A percentile compares a stretch with the other conserved stretches of the same genome.
phyloP scores from a whole-genome alignment of 331 rosid genomes.

The Malus hybrid region DNA sequence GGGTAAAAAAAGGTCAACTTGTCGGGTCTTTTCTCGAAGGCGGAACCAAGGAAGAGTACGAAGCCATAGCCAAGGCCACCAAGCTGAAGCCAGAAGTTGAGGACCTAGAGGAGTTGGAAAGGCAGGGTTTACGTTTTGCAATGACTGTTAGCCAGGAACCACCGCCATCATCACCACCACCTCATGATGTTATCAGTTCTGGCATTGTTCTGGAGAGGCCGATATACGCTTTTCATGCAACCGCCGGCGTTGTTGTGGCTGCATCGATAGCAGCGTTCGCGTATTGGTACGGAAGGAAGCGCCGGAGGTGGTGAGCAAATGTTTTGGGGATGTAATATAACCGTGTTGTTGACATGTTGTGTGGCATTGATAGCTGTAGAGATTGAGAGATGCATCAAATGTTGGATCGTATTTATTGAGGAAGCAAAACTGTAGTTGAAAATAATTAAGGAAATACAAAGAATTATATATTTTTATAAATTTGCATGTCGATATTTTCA shows the following conservation, averaged over 20 bases:
- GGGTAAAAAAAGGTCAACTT: conserved; percentile 75
- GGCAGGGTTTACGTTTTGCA: conserved; percentile 76
- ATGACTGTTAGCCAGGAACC: conserved; percentile 46
- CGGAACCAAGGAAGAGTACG: conserved; percentile 72
- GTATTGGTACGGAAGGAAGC: conserved; percentile 75
- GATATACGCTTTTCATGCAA: conserved; percentile 63
- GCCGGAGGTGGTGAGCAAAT: conserved; percentile 67
- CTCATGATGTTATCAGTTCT: conserved; percentile 19
- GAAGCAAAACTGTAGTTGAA: conserved; percentile 1
- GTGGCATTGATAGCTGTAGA: conserved; percentile 18
- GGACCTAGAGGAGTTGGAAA: conserved; percentile 65
- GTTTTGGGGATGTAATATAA: conserved; percentile 6
- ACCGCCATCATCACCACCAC: conserved; percentile 22
- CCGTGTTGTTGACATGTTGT: conserved; percentile 7
- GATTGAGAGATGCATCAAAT: neutral
- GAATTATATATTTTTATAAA: neutral
- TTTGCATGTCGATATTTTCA: too few relatives aligned
- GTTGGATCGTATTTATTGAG: neutral
- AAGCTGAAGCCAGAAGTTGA: conserved; percentile 64
- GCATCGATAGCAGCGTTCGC: conserved; percentile 82
- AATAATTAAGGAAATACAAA: neutral
- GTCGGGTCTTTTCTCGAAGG: conserved; percentile 80
- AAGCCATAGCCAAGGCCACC: conserved; percentile 64
- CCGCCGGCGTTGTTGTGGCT: conserved; percentile 81
- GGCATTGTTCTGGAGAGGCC: conserved; percentile 58